phyloP scores from a whole-genome alignment of 441 rosid species.

The Croton laevigatus region DNA sequence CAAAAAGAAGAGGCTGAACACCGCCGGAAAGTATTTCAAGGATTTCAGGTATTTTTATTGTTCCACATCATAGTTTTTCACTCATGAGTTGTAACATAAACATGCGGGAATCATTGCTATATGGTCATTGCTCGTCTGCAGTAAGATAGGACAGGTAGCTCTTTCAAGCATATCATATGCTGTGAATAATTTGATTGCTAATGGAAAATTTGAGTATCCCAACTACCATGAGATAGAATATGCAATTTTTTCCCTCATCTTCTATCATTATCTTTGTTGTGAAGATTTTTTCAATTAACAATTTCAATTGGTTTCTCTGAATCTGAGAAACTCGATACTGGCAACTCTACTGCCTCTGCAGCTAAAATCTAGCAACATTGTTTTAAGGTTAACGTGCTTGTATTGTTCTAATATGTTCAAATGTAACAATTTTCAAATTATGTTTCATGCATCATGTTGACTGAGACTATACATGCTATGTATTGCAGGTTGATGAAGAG shows the following conservation, averaged over 20 bases:
- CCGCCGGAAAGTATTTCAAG: slow-evolving; percentile 81
- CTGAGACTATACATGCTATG: slow-evolving; percentile 1
- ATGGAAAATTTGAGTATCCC: background rate
- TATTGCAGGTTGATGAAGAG: slow-evolving; percentile 73
- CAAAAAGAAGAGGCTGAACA: slow-evolving; percentile 95
- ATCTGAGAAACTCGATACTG: background rate
- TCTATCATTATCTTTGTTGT: background rate
- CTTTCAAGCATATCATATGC: background rate
- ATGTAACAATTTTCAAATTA: background rate
- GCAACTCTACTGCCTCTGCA: background rate
- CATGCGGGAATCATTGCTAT: background rate
- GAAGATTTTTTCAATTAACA: background rate
- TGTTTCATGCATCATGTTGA: slow-evolving; percentile 3
- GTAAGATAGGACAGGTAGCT: background rate
- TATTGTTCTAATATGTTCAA: background rate
- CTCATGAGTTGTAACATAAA: background rate
- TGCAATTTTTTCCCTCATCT: background rate
- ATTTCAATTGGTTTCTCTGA: background rate
- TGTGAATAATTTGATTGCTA: background rate
- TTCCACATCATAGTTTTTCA: background rate
- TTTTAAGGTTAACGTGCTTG: background rate
- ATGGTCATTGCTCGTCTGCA: background rate
- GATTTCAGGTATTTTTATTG: slow-evolving; percentile 72
- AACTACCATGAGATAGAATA: background rate
- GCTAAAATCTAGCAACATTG: background rate